Evolutionary conservation across 2,329 filamentous ascomycete species (phyloP), one percentile per base, ranked within the genome.

Genomic region (Magnaporthiopsis incrustans): DNA sequence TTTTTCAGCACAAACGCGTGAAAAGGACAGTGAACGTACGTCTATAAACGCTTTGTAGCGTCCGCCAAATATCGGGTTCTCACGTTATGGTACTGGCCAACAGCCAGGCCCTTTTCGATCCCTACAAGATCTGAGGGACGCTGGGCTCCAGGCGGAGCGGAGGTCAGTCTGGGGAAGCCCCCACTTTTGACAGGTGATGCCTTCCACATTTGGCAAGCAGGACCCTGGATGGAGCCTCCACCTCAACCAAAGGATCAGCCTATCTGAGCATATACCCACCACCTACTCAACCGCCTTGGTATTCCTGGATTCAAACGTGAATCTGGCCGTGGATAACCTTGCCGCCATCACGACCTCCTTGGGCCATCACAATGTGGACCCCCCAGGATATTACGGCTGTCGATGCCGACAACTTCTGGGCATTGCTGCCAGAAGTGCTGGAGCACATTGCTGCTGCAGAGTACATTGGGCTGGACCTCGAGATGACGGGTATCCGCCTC

Each of bases 401-500:
- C 30, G 56, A 70, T 30, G 44, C 27, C 5, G 10, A 30, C 3
- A 73, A 70, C 56, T 76, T 74, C 64, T 75, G 71, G 69, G 22
- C 38, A 4, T 30, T 66, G 8, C 67, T 79, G 10, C 72, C 74
- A 0, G 22, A 7, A 2, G 68, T 78, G 5, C 63, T 78, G 1
- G 38, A 70, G 0, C 66, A 69, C 2, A 73, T 77, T 8, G 65
- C 71, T 8, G 64, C 67, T 12, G 71, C 74, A 0, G 66, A 71
- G 0, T 76, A 72, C 64, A 69, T 76, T 0, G 67, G 73, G 8
- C 67, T 79, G 5, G 76, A 78, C 61, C 60, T 77, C 53, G 76
- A 78, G 68, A 77, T 78, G 75, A 73, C 71, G 1, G 76, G 76
- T 6, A 72, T 77, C 44, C 38, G 27, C 0, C 27, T 35, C n/a